A percentile compares a stretch with the other conserved stretches of the same genome.
These are phyloP conservation scores for Phoma sp. DNA, from an alignment of 2,329 filamentous ascomycete genomes.

Conservation along the genomic window DNA sequence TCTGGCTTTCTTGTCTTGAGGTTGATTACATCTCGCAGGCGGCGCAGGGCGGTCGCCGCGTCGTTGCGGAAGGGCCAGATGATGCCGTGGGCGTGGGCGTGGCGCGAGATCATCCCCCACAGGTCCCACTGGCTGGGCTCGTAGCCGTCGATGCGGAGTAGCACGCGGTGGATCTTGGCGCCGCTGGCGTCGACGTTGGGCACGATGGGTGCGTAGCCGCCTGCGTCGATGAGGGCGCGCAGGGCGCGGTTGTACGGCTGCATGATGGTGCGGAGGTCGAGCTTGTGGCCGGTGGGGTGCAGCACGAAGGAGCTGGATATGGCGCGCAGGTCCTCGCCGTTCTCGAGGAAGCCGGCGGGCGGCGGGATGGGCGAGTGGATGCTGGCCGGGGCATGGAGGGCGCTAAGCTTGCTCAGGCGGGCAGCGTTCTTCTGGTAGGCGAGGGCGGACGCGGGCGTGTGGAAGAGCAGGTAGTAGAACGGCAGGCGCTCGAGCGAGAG, in stretches of 20 bases:
- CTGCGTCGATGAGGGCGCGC: constrained; percentile 36
- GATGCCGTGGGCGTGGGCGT: constrained; percentile 45
- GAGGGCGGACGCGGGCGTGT: constrained; percentile 63
- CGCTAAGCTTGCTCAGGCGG: constrained; percentile 59
- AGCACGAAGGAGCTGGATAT: constrained; percentile 59
- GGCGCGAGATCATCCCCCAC: constrained; percentile 36
- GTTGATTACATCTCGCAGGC: constrained; percentile 42
- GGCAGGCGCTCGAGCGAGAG: constrained; percentile 68
- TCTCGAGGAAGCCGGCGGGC: constrained; percentile 52
- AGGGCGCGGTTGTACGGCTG: constrained; percentile 54
- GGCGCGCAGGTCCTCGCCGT: constrained; percentile 56
- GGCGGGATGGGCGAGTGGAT: constrained; percentile 54
- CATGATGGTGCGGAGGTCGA: constrained; percentile 39
- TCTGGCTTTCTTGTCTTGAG: constrained; percentile 18
- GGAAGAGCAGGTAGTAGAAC: constrained; percentile 75
- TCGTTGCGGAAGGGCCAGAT: constrained; percentile 40
- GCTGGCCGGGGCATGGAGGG: constrained; percentile 53
- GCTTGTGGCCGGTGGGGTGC: constrained; percentile 29
- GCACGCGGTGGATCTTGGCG: constrained; percentile 38
- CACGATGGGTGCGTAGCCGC: constrained; percentile 45
- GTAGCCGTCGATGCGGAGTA: constrained; percentile 46
- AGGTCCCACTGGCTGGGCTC: constrained; percentile 41
- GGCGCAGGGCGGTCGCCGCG: constrained; percentile 25
- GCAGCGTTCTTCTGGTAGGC: constrained; percentile 66
- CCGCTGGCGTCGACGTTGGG: constrained; percentile 23